These are phyloP conservation scores for Tranzscheliella williamsii DNA, from an alignment of 1,284 basidiomycete species.

Conservation along the genomic window DNA sequence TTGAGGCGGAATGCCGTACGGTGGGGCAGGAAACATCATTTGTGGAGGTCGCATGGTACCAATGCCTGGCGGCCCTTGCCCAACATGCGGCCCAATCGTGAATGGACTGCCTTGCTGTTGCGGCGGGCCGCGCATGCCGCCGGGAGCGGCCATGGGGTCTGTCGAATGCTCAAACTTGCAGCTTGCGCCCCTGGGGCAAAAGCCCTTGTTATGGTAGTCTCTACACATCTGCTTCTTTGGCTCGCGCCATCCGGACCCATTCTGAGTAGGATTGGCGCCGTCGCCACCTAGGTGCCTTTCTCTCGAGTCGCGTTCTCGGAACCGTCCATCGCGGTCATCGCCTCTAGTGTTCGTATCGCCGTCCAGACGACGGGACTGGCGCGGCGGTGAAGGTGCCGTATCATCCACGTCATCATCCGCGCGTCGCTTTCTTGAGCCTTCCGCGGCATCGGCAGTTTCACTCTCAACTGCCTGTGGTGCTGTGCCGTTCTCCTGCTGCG, in stretches of 20 bases:
- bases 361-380: constrained; percentile 26
- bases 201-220: constrained; percentile 65
- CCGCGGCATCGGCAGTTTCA: neutral
- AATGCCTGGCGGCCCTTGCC: constrained; percentile 27
- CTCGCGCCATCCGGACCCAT: constrained; percentile 11
- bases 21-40: constrained; percentile 40
- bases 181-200: constrained; percentile 82
- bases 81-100: constrained; percentile 30
- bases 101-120: constrained; percentile 13
- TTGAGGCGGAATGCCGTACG: constrained; percentile 35
- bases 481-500: constrained; percentile 1
- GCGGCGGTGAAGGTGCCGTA: constrained; percentile 23
- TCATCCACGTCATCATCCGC: constrained; percentile 42
- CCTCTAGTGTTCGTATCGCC: neutral
- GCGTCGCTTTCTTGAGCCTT: constrained; percentile 27
- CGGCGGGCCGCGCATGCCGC: constrained; percentile 11
- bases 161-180: constrained; percentile 82
- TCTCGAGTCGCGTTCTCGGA: constrained; percentile 26
- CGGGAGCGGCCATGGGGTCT: constrained; percentile 23
- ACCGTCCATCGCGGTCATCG: neutral
- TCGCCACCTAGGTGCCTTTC: constrained; percentile 14
- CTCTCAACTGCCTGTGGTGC: constrained; percentile 5
- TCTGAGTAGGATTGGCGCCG: constrained; percentile 9
- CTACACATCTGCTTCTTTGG: constrained; percentile 47
- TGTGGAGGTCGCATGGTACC: constrained; percentile 22